phyloP scores from a whole-genome alignment of 2,329 filamentous ascomycete species.

The Aspergillus udagawae region DNA sequence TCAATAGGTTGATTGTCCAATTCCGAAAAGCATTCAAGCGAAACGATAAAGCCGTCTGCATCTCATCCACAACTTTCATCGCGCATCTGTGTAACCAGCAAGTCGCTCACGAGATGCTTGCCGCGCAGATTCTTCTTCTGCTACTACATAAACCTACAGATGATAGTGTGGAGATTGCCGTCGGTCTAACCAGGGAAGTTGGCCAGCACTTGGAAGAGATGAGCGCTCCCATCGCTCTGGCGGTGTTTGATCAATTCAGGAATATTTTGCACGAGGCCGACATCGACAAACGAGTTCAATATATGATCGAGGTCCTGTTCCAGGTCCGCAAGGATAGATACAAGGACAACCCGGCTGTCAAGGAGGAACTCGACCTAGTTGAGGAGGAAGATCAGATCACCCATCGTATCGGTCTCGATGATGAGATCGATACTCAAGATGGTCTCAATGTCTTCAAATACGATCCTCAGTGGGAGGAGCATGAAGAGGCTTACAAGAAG shows the following conservation, averaged over 20 bases:
- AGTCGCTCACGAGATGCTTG: constrained; percentile 88
- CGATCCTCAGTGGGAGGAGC: constrained; percentile 82
- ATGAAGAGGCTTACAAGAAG: constrained; percentile 85
- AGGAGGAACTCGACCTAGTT: constrained; percentile 88
- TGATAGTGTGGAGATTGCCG: constrained; percentile 95
- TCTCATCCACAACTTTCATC: constrained; percentile 89
- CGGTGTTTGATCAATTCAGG: constrained; percentile 92
- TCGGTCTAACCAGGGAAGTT: constrained; percentile 87
- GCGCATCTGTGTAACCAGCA: constrained; percentile 95
- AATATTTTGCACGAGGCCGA: constrained; percentile 94
- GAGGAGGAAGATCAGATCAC: constrained; percentile 99
- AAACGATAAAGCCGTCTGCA: constrained; percentile 94
- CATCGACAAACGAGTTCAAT: constrained; percentile 97
- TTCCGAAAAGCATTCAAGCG: constrained; percentile 94
- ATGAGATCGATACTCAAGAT: constrained; percentile 80
- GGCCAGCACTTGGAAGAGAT: constrained; percentile 94
- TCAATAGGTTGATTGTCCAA: constrained; percentile 80
- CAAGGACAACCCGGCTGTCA: constrained; percentile 87
- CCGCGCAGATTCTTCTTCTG: constrained; percentile 87
- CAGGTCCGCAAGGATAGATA: constrained; percentile 95
- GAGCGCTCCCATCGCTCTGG: constrained; percentile 80
- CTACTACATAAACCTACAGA: constrained; percentile 93
- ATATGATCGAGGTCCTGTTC: constrained; percentile 97
- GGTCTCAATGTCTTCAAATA: constrained; percentile 93
- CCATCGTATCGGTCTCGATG: constrained; percentile 76